phyloP scores from a whole-genome alignment of 225 moss, liverwort and hornwort genomes.

The Marchantia polymorpha region DNA sequence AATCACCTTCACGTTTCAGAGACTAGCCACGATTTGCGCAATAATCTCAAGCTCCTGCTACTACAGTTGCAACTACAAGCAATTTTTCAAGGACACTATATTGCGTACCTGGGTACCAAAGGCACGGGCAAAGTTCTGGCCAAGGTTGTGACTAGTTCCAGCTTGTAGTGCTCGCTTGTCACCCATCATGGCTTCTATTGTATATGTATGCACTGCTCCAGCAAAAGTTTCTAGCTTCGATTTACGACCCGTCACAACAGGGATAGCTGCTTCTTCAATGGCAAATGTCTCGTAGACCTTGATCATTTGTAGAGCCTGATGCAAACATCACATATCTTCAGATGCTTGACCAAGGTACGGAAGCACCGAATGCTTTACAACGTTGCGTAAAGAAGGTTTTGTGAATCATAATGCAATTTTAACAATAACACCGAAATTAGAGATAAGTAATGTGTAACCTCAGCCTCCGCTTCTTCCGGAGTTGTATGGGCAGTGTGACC shows the following conservation, averaged over 20 bases:
- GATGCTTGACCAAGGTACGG: not conserved
- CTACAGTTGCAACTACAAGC: not conserved
- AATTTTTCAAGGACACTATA: not conserved
- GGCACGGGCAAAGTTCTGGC: constrained; percentile 91
- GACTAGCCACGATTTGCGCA: not conserved
- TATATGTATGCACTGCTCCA: constrained; percentile 79
- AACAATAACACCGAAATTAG: not conserved
- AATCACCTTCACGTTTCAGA: not conserved
- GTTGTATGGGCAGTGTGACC: constrained; percentile 89
- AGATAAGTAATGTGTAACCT: constrained; percentile 33
- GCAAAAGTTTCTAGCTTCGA: constrained; percentile 84
- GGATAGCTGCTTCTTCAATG: constrained; percentile 80
- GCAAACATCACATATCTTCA: not conserved
- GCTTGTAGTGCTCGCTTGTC: constrained; percentile 85
- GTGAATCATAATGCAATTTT: no score
- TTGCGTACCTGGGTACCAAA: constrained; percentile 58
- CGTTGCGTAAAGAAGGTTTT: no score
- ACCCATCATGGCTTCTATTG: constrained; percentile 99
- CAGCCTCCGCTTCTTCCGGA: constrained; percentile 76
- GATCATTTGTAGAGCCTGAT: constrained; percentile 77
- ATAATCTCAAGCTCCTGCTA: not conserved
- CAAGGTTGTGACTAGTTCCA: constrained; percentile 93
- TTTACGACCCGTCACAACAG: constrained; percentile 92
- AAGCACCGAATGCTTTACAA: no score
- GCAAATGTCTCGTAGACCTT: constrained; percentile 77